phyloP scores from a whole-genome alignment of 768 basidiomycete species.

The Russula abietina region DNA sequence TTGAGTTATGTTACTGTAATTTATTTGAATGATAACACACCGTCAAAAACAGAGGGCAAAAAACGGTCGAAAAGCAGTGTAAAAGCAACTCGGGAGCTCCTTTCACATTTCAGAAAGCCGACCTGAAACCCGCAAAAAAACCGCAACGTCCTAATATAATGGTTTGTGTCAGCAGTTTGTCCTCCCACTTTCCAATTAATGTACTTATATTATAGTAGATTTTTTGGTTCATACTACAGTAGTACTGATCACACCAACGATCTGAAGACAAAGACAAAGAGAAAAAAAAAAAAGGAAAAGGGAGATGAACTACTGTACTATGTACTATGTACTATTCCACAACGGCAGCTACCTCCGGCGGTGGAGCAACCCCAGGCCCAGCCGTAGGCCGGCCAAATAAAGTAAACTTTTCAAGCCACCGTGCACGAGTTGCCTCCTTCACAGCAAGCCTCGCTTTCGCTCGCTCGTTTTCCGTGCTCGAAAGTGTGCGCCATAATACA shows the following conservation, averaged over 20 bases:
- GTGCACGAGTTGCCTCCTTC: background rate
- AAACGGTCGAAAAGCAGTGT: too few relatives aligned
- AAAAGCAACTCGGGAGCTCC: too few relatives aligned
- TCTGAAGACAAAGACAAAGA: background rate
- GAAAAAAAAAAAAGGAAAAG: background rate
- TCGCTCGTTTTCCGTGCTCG: constrained; percentile 37
- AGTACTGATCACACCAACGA: background rate
- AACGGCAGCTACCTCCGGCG: background rate
- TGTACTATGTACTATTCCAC: background rate
- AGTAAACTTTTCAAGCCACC: constrained; percentile 6
- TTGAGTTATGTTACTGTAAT: too few relatives aligned
- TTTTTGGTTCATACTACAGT: background rate
- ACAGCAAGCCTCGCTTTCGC: constrained; percentile 7
- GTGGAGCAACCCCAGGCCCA: background rate
- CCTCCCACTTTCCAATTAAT: too few relatives aligned
- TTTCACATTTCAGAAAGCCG: too few relatives aligned
- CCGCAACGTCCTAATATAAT: too few relatives aligned
- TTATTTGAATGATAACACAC: too few relatives aligned
- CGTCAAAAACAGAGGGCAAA: too few relatives aligned
- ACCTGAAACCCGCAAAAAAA: too few relatives aligned
- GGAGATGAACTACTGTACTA: background rate
- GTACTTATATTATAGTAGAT: too few relatives aligned
- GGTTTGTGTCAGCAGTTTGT: too few relatives aligned
- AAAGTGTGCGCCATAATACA: constrained; percentile 45
- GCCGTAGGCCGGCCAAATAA: background rate